Base-by-base conservation (phyloP, 1,284 basidiomycete species). In the Naganishia sp. region DNA sequence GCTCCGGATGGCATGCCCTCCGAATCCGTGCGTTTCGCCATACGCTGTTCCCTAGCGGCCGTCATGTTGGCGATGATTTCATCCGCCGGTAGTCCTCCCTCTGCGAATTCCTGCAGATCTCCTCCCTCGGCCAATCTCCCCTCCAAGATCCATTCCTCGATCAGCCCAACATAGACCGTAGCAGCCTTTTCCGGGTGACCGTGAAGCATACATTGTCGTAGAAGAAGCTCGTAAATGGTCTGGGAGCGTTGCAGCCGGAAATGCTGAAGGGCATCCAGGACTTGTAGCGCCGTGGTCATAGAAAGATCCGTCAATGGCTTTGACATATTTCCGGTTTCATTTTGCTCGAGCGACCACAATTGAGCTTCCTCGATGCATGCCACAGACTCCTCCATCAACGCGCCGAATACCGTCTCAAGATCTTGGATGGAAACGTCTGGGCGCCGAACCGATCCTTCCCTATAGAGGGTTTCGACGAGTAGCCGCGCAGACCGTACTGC, bases 121-220 rank as follows among this genome's bases (percentile, higher is more conserved):
- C 75, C 78, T 1, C 76, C 78, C 44, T 75, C 73, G 10, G 78
- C 78, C 25, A 79, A 70, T 39, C 78, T 67, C 2, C 78, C 78
- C 66, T 80, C 78, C 50, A 76, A 74, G 36, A 78, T 75, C 79
- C 79, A 81, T 66, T 80, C 79, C 59, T 81, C 79, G 7, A 80
- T 78, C 48, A 79, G 68, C 18, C 73, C 76, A 16, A 76, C 78
- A 64, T 75, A 80, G 3, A 79, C 71, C 63, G 75, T 74, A 0
- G 79, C 78, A 0, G 79, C 79, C 13, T 70, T 55, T 63, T 79
- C 77, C 3, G 72, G 71, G 21, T 71, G 67, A 6, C 70, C 64
- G 23, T 75, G 72, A 7, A 63, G 61, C 9, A 76, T 52, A 21
- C 72, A 73, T 49, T 71, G 71, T 16, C 61, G 44, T 31, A 78